Conservation (phyloP, 1,139 yeast species). For the Blastobotrys indianensis region DNA sequence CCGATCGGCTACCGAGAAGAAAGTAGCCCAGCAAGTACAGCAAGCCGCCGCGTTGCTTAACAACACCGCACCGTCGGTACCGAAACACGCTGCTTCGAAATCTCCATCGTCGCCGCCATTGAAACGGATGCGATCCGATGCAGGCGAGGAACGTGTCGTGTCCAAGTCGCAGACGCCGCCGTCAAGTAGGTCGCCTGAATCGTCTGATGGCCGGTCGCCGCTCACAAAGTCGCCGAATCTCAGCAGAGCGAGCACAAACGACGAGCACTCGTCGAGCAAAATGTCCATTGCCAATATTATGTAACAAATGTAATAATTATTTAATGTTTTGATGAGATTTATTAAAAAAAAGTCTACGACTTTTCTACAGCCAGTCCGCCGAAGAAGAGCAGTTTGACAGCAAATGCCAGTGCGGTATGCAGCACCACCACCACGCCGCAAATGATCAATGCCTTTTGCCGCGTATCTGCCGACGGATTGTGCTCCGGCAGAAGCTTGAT, state of each 20-base stretch:
- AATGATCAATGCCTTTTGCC: conserved; percentile 29
- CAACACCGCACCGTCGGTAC: no score
- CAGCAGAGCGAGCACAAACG: background rate
- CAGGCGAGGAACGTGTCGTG: background rate
- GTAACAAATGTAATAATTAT: conserved; percentile 6
- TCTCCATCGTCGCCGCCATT: conserved; percentile 2
- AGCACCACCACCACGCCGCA: conserved; percentile 30
- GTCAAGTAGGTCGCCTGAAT: background rate
- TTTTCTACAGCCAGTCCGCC: conserved; percentile 20
- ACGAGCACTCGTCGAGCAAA: conserved; percentile 7
- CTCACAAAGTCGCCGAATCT: no score
- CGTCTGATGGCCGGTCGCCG: no score
- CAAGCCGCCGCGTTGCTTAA: no score
- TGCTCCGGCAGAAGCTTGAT: conserved; percentile 19
- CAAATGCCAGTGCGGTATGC: conserved; percentile 36
- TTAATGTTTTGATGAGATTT: no score
- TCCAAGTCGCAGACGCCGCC: background rate
- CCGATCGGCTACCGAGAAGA: no score
- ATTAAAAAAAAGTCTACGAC: no score
- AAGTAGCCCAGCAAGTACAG: no score
- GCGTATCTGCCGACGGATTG: conserved; percentile 23
- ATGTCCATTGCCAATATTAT: conserved; percentile 27
- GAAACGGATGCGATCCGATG: background rate
- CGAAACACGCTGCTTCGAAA: background rate
- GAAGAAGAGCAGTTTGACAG: conserved; percentile 36